Evolutionary conservation across 2,329 filamentous ascomycete genomes (phyloP).

Genomic region (Claviceps sp.): DNA sequence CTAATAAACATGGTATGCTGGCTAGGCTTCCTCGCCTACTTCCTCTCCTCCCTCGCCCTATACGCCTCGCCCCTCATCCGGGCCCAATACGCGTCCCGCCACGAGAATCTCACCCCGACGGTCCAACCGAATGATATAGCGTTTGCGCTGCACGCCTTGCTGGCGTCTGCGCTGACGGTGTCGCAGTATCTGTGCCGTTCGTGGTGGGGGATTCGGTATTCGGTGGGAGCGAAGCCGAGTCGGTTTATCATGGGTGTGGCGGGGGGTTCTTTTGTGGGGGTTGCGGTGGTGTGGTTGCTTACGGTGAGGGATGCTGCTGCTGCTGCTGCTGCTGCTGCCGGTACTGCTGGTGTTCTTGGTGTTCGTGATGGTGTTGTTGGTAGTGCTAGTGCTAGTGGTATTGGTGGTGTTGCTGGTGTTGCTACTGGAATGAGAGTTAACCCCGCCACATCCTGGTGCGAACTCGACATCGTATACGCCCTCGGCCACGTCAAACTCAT

Average conservation of each 20-base stretch:
- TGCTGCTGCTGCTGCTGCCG: too few relatives aligned
- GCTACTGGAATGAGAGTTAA: too few relatives aligned
- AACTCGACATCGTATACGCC: slow-evolving; percentile 51
- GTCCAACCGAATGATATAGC: slow-evolving; percentile 82
- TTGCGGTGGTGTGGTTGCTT: slow-evolving; percentile 20
- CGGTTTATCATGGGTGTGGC: slow-evolving; percentile 55
- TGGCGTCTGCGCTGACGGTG: slow-evolving; percentile 59
- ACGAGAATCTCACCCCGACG: slow-evolving; percentile 64
- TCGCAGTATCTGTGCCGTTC: slow-evolving; percentile 64
- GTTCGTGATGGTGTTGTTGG: too few relatives aligned
- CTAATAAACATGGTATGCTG: slow-evolving; percentile 18
- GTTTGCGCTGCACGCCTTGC: slow-evolving; percentile 70
- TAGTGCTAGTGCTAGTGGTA: too few relatives aligned
- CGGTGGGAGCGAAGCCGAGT: slow-evolving; percentile 39
- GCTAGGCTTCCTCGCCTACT: slow-evolving; percentile 68
- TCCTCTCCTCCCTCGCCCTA: slow-evolving; percentile 60
- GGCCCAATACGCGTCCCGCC: slow-evolving; percentile 68
- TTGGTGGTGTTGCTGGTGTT: too few relatives aligned
- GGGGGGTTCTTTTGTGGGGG: slow-evolving; percentile 50
- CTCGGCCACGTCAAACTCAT: slow-evolving; percentile 81
- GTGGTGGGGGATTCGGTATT: slow-evolving; percentile 64
- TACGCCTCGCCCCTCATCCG: slow-evolving; percentile 69
- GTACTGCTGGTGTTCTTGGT: too few relatives aligned
- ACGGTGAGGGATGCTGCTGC: too few relatives aligned
- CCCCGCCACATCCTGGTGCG: slow-evolving; percentile 32